Evolutionary conservation across 768 basidiomycete genomes (phyloP), one percentile per base, ranked within the genome.

Genomic region (Tulasnella sp.): DNA sequence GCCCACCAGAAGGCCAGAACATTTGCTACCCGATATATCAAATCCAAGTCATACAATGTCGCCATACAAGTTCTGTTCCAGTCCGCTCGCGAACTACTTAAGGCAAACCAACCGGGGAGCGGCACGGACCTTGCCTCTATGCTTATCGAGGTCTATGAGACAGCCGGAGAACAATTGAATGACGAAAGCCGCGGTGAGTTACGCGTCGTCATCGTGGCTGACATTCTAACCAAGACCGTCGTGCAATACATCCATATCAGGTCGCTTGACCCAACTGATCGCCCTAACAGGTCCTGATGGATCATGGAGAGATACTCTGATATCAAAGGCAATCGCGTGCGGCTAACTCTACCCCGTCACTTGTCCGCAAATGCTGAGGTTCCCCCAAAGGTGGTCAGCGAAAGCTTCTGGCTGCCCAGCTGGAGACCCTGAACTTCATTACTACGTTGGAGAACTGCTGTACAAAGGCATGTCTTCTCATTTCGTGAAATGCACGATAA

Each of bases 1-100:
- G 93, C 93, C 0, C 94, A 97, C 64, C 93, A 97, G 69, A 97
- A 97, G 70, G 90, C 92, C 8, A 80, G 94, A 25, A 97, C 93
- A 15, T 96, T 94, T 62, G 90, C 90, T 4, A 83, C 92, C 3
- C 78, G 93, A 64, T 89, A 89, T 67, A 74, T 76, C 49, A 90
- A 91, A 72, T 79, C 86, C 2, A 63, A 67, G 54, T 84, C 93
- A 63, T 83, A 84, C 65, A 83, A 84, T 65, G 83, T 83, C 12
- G 93, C 96, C 15, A 86, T 91, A 69, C 85, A 93, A 68, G 86
- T 98, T 4, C 80, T 97, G 49, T 97, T 96, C 70, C 86, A 91
- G 65, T 84, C 83, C 41, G 83, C 91, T 1, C 76, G 85, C 50
- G 89, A 91, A 66, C 75, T 99, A 27, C 72, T 97, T 62, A 97